These are phyloP conservation scores for Dimargaris cristalligena DNA, from an alignment of 192 early-diverging fungal species.

Conservation along the genomic window DNA sequence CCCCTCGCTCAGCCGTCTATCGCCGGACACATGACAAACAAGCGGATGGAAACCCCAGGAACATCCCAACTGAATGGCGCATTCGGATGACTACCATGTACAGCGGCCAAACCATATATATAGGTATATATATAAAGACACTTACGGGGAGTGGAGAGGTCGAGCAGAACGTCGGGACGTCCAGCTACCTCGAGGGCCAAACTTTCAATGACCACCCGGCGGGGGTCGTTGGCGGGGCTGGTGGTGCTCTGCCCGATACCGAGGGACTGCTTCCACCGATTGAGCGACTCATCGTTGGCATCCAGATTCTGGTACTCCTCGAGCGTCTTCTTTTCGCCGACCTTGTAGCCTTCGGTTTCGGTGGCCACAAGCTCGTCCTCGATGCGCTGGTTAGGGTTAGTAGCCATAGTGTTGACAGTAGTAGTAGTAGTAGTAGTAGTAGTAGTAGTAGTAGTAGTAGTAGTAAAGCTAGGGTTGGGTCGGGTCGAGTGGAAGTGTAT, in stretches of 20 bases:
- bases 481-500: background rate
- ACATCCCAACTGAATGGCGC: too few relatives aligned
- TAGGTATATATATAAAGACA: too few relatives aligned
- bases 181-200: constrained; percentile 36
- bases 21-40: too few relatives aligned
- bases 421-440: too few relatives aligned
- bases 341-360: constrained; percentile 74
- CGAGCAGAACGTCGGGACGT: constrained; percentile 56
- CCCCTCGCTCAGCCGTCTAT: too few relatives aligned
- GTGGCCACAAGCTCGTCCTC: constrained; percentile 63
- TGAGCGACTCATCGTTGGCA: constrained; percentile 79
- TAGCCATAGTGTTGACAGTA: too few relatives aligned
- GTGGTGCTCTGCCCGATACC: constrained; percentile 40
- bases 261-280: constrained; percentile 93
- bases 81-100: too few relatives aligned
- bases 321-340: constrained; percentile 80
- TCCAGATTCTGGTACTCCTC: constrained; percentile 74
- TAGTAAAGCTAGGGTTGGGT: background rate
- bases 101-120: too few relatives aligned
- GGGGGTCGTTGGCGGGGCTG: constrained; percentile 39
- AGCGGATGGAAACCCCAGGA: too few relatives aligned
- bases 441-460: too few relatives aligned
- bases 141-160: constrained; percentile 56
- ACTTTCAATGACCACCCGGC: constrained; percentile 27
- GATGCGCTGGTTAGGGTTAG: constrained; percentile 29